Evolutionary conservation across 257 asterid species (phyloP).

Genomic region (Gynochthodes officinalis): DNA sequence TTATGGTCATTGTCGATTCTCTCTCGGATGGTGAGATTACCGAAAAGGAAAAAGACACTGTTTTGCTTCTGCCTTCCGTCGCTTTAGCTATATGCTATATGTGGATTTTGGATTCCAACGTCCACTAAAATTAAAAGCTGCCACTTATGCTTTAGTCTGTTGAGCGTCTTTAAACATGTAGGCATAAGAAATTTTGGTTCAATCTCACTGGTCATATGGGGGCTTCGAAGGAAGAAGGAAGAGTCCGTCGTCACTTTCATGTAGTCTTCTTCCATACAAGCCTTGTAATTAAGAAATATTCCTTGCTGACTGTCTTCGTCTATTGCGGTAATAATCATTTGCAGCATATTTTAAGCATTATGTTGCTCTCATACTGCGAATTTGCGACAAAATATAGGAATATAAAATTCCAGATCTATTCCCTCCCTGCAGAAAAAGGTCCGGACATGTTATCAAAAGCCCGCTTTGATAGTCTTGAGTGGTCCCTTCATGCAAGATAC

Average conservation of each 20-base stretch:
- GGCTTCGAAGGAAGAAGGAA: neutral
- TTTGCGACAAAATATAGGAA: neutral
- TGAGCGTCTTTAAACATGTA: neutral
- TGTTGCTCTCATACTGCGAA: neutral
- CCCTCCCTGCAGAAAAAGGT: too few species aligned
- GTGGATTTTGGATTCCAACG: neutral
- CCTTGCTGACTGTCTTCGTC: neutral
- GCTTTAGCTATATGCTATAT: constrained; percentile 2
- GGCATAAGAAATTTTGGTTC: neutral
- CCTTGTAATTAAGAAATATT: neutral
- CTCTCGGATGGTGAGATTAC: constrained; percentile 35
- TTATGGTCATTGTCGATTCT: constrained; percentile 65
- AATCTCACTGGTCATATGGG: neutral
- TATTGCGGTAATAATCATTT: neutral
- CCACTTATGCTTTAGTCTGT: neutral
- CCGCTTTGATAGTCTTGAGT: too few species aligned
- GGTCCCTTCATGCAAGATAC: too few species aligned
- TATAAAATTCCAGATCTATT: neutral
- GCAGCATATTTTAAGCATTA: neutral
- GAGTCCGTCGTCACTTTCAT: neutral
- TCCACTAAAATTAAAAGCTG: neutral
- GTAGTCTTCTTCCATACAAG: neutral
- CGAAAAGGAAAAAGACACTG: neutral
- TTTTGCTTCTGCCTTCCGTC: neutral
- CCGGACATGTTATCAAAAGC: too few species aligned